Base-by-base conservation (phyloP, 306 rosid genomes). In the Citrullus colocynthis region DNA sequence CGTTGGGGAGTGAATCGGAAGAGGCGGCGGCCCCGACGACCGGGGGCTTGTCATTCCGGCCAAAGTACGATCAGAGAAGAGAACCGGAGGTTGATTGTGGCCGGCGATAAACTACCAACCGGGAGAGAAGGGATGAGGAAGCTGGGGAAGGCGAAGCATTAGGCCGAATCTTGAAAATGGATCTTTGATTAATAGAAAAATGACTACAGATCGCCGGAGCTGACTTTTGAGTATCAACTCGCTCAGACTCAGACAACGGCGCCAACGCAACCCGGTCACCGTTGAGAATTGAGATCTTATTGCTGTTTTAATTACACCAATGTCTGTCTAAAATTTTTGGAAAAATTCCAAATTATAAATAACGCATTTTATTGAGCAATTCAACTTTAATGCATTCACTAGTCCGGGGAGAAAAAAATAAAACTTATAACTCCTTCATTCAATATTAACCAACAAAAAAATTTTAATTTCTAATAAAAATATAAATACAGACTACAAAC, bases 1-100 rank as follows among this genome's bases (percentile, higher is more conserved):
- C 2, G 76, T 34, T 37, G 57, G 42, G 32, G 81, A 78, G 24
- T 36, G 81, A 14, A 52, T 28, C 41, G 77, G 77, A 52, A 17
- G 61, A 20, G 54, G 20, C 34, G 55, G 49, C 30, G 55, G 45
- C 42, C 28, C 65, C 65, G 77, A 24, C 32, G 32, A 61, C 15
- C 81, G 58, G 32, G 81, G 81, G 66, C 76, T 79, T 10, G 48
- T 51, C 81, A 79, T 79, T 21, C 63, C 58, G 49, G 65, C 32
- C 74, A 63, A 78, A 17, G 20, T 49, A 12, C 13, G 75, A 52
- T 57, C 17, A 66, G 70, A 42, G 55, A 39, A 76, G 24, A 48
- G 4, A 62, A 24, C 6, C 8, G 48, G 37, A 30, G 7, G 28
- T 28, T 48, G 42, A 41, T 14, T 24, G 34, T 7, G 59, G 76